These are phyloP conservation scores for Podospora didyma DNA, from an alignment of 495 filamentous ascomycete genomes.

Conservation along the genomic window DNA sequence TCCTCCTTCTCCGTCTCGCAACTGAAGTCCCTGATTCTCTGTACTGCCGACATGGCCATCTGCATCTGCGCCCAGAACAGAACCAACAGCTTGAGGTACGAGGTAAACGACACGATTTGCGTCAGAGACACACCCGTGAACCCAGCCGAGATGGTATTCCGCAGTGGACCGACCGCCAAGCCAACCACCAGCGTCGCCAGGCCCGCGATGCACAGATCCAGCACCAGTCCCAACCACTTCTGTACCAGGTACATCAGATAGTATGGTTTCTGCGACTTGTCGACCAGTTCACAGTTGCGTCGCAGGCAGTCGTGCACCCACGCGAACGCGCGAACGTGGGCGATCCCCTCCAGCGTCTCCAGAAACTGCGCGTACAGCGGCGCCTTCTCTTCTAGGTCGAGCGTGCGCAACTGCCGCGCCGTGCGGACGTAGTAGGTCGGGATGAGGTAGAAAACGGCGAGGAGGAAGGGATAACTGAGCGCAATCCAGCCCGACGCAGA, in stretches of 20 bases:
- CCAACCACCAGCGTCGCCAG: conserved; percentile 36
- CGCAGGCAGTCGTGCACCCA: conserved; percentile 35
- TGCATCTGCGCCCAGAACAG: conserved; percentile 40
- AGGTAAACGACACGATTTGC: conserved; percentile 11
- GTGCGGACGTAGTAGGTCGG: conserved; percentile 54
- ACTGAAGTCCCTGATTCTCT: conserved; percentile 37
- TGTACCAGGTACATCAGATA: conserved; percentile 47
- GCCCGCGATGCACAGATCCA: conserved; percentile 39
- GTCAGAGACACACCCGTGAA: conserved; percentile 9
- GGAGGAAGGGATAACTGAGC: conserved; percentile 25
- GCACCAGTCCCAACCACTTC: conserved; percentile 43
- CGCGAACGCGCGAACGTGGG: conserved; percentile 43
- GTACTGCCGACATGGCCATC: conserved; percentile 44
- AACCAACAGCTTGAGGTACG: conserved; percentile 8
- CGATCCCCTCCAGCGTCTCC: conserved; percentile 36
- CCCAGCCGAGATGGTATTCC: background rate
- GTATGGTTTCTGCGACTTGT: conserved; percentile 43
- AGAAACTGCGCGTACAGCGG: conserved; percentile 35
- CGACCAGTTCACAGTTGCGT: conserved; percentile 44
- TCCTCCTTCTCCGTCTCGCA: conserved; percentile 6
- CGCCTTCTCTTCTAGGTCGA: conserved; percentile 46
- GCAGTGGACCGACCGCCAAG: conserved; percentile 24
- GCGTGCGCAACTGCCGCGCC: conserved; percentile 52
- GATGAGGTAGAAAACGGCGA: conserved; percentile 37
- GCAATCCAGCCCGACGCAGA: conserved; percentile 24